Conservation (phyloP, 169 alveolate genomes). For the Toxoplasma gondii region DNA sequence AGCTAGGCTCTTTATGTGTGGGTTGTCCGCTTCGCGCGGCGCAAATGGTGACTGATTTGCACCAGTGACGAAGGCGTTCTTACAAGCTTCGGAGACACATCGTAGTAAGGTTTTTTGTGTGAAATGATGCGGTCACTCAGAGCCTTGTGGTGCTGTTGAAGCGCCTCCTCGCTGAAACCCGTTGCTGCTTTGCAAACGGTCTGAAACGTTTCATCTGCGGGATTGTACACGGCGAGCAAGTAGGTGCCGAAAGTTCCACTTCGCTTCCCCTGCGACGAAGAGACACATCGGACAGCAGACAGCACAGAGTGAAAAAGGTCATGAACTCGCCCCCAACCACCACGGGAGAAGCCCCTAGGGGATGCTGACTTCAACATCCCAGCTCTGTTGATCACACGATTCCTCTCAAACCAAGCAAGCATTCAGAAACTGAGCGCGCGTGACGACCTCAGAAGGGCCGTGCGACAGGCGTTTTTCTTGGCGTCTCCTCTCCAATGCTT, state of each 20-base stretch:
- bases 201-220: conserved; percentile 93
- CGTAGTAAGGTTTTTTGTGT: conserved; percentile 47
- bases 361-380: no score
- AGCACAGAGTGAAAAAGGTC: not conserved
- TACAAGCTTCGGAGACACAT: conserved; percentile 36
- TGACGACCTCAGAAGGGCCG: no score
- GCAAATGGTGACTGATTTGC: no score
- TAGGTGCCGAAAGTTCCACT: conserved; percentile 96
- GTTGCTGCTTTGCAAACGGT: conserved; percentile 96
- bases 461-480: no score
- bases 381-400: no score
- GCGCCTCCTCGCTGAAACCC: conserved; percentile 95
- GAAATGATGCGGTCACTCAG: conserved; percentile 35
- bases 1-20: no score
- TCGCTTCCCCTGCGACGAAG: conserved; percentile 86
- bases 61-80: no score
- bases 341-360: no score
- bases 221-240: conserved; percentile 95
- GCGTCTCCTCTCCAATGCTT: no score
- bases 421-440: no score
- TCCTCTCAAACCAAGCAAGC: no score
- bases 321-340: not conserved
- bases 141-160: conserved; percentile 70
- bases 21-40: no score
- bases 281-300: not conserved